phyloP scores from a whole-genome alignment of 2,329 filamentous ascomycete species.

The Aspergillus thermomutatus region DNA sequence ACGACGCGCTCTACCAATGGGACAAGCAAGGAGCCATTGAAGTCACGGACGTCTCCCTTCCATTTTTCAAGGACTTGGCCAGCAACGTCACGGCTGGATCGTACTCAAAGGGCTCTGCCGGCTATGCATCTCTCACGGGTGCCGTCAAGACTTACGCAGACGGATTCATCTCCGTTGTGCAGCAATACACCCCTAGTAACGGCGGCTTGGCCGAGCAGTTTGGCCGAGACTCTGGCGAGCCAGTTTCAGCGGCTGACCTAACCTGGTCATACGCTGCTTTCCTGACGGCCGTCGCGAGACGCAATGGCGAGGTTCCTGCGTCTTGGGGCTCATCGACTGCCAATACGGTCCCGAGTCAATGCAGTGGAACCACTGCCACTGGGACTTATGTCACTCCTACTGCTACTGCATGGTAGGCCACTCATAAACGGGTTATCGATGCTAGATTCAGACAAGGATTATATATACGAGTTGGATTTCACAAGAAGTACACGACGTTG shows the following conservation, averaged over 20 bases:
- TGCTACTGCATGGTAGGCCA: slow-evolving; percentile 3
- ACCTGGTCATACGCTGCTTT: slow-evolving; percentile 23
- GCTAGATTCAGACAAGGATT: not conserved
- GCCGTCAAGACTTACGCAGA: slow-evolving; percentile 62
- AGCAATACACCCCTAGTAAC: slow-evolving; percentile 17
- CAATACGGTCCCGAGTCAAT: slow-evolving; percentile 3
- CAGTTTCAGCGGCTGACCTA: slow-evolving; percentile 13
- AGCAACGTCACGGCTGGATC: slow-evolving; percentile 59
- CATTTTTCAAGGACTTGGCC: slow-evolving; percentile 67
- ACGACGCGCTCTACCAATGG: slow-evolving; percentile 70
- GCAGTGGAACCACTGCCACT: slow-evolving; percentile 5
- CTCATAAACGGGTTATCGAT: not conserved
- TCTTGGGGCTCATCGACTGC: slow-evolving; percentile 18
- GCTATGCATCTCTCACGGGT: slow-evolving; percentile 53
- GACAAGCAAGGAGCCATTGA: slow-evolving; percentile 58
- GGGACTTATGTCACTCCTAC: slow-evolving; percentile 9
- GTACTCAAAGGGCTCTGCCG: slow-evolving; percentile 54
- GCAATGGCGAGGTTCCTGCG: slow-evolving; percentile 13
- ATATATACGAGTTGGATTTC: not conserved
- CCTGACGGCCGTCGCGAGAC: slow-evolving; percentile 13
- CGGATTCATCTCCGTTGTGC: slow-evolving; percentile 46
- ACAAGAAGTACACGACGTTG: not conserved
- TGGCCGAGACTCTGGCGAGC: slow-evolving; percentile 16
- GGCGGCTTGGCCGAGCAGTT: slow-evolving; percentile 35
- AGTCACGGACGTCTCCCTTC: slow-evolving; percentile 60